Evolutionary conservation across 2,329 filamentous ascomycete genomes (phyloP).

Genomic region (Cercospora berteroae): DNA sequence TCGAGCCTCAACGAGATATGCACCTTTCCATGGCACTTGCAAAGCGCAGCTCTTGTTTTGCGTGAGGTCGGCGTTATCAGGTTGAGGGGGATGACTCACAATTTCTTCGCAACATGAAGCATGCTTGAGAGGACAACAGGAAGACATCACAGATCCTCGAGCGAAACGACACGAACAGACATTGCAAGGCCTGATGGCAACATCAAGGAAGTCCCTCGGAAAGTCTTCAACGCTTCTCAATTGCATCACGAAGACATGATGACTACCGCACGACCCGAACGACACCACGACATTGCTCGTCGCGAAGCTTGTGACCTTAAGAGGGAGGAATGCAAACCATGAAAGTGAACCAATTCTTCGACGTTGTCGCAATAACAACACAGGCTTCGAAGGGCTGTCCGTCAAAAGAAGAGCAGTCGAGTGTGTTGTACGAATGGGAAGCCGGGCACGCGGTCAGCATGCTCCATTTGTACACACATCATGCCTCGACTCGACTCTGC

Average conservation of each 20-base stretch:
- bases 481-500: conserved; percentile 5
- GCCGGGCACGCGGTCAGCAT: neutral
- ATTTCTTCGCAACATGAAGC: neutral
- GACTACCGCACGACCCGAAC: neutral
- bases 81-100: neutral
- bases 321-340: neutral
- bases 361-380: neutral
- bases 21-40: neutral
- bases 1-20: neutral
- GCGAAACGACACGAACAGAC: neutral
- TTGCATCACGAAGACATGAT: neutral
- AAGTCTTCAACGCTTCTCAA: neutral
- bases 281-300: conserved; percentile 2
- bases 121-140: neutral
- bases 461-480: neutral
- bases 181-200: neutral
- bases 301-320: neutral
- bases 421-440: neutral
- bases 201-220: neutral
- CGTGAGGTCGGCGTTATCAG: neutral
- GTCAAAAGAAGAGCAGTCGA: conserved; percentile 1
- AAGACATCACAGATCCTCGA: neutral
- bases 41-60: neutral
- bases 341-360: neutral
- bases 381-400: neutral